Percentiles rank a stretch among this genome's conserved stretches.
These are phyloP conservation scores for Ogataea thermomethanolica DNA, from an alignment of 805 yeast genomes.

Conservation along the genomic window DNA sequence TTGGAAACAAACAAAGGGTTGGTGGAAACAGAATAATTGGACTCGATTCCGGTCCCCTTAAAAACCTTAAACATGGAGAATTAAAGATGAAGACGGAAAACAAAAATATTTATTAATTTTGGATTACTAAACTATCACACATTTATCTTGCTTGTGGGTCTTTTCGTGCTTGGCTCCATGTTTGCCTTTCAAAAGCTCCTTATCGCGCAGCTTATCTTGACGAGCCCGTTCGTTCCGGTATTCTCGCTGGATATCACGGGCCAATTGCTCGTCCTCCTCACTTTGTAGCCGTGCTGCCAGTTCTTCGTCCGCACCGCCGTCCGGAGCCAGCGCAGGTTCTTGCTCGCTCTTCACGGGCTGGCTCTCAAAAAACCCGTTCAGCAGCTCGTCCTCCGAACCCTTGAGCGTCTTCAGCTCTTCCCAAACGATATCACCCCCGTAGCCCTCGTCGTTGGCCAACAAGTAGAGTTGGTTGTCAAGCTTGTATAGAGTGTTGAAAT, in stretches of 20 bases:
- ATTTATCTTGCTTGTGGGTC: constrained; percentile 2
- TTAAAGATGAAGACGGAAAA: neutral
- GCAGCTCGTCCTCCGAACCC: constrained; percentile 69
- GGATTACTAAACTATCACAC: constrained; percentile 3
- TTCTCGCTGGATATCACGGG: constrained; percentile 26
- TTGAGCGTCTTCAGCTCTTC: constrained; percentile 63
- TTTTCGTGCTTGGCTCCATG: neutral
- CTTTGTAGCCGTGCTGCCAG: constrained; percentile 32
- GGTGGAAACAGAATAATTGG: constrained; percentile 63
- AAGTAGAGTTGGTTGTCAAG: constrained; percentile 48
- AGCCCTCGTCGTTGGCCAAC: constrained; percentile 75
- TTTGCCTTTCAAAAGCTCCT: neutral
- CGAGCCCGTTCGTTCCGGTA: constrained; percentile 11
- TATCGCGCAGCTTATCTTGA: neutral
- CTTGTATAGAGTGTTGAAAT: constrained; percentile 70
- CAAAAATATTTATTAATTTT: neutral
- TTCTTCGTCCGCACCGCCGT: constrained; percentile 18
- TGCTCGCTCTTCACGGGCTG: constrained; percentile 1
- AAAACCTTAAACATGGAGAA: constrained; percentile 48
- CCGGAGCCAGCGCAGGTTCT: neutral
- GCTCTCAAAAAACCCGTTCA: constrained; percentile 55
- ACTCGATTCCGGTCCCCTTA: constrained; percentile 58
- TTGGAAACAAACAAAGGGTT: constrained; percentile 62
- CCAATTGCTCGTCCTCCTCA: constrained; percentile 32
- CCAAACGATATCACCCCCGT: constrained; percentile 66